Evolutionary conservation across 1,284 basidiomycete genomes (phyloP).

Genomic region (Pseudomicrostroma phylloplanum): DNA sequence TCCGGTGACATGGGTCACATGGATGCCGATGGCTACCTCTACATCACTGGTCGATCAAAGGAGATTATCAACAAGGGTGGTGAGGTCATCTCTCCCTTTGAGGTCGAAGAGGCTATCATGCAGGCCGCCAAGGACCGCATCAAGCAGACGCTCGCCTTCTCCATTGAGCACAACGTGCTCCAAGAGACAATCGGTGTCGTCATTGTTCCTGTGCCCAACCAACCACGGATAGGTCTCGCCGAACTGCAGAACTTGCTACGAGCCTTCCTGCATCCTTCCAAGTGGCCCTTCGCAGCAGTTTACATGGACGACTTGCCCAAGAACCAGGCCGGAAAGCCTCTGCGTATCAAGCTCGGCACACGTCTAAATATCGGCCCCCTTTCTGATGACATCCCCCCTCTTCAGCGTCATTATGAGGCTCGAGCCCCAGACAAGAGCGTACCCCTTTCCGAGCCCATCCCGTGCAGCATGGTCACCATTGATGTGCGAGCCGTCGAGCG

Average conservation of each 20-base stretch:
- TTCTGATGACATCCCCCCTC: slow-evolving; percentile 46
- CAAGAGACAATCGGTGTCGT: slow-evolving; percentile 51
- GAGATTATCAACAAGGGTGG: slow-evolving; percentile 52
- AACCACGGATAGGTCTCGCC: slow-evolving; percentile 48
- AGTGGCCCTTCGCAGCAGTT: slow-evolving; percentile 50
- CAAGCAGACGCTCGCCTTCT: slow-evolving; percentile 49
- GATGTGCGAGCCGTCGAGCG: slow-evolving; percentile 49
- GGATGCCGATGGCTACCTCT: slow-evolving; percentile 50
- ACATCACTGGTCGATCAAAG: slow-evolving; percentile 50
- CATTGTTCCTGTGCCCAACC: slow-evolving; percentile 47
- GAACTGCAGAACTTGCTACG: slow-evolving; percentile 50
- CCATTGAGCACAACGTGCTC: slow-evolving; percentile 48
- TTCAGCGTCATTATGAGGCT: slow-evolving; percentile 50
- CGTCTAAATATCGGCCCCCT: slow-evolving; percentile 48
- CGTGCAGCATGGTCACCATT: slow-evolving; percentile 46
- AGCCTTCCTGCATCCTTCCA: slow-evolving; percentile 47
- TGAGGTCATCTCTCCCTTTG: slow-evolving; percentile 50
- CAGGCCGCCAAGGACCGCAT: slow-evolving; percentile 47
- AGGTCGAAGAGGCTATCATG: slow-evolving; percentile 49
- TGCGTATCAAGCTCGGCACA: slow-evolving; percentile 50
- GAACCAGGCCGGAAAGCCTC: slow-evolving; percentile 50
- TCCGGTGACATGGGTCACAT: slow-evolving; percentile 51
- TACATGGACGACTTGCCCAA: slow-evolving; percentile 51
- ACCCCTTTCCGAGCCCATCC: slow-evolving; percentile 47
- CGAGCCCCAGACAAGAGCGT: slow-evolving; percentile 47